These are phyloP conservation scores for Epipyxis sp. DNA, from an alignment of 108 stramenopile genomes.

Conservation along the genomic window DNA sequence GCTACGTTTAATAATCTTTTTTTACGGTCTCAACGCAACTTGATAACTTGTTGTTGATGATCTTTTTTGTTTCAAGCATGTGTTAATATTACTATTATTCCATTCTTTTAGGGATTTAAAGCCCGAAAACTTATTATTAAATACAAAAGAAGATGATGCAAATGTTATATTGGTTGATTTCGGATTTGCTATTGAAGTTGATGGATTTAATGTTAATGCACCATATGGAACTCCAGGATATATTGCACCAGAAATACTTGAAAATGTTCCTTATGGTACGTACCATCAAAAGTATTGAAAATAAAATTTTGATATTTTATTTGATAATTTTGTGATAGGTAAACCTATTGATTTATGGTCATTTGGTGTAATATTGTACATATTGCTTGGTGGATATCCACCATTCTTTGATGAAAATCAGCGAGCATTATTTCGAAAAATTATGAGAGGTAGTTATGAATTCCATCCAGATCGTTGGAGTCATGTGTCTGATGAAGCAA, in stretches of 20 bases:
- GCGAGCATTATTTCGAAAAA: slow-evolving; percentile 35
- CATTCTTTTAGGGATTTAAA: slow-evolving; percentile 75
- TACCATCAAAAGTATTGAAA: background rate
- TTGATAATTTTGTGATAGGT: slow-evolving; percentile 42
- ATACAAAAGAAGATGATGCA: slow-evolving; percentile 64
- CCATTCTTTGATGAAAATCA: slow-evolving; percentile 45
- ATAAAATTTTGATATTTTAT: background rate
- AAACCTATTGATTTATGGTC: slow-evolving; percentile 37
- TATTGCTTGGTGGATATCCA: slow-evolving; percentile 52
- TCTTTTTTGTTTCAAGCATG: too few relatives aligned
- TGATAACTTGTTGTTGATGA: too few relatives aligned
- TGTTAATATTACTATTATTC: too few relatives aligned
- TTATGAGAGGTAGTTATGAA: slow-evolving; percentile 41
- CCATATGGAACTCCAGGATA: slow-evolving; percentile 19
- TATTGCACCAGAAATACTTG: slow-evolving; percentile 17
- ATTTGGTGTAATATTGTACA: slow-evolving; percentile 55
- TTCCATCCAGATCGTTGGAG: slow-evolving; percentile 45
- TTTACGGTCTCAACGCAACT: too few relatives aligned
- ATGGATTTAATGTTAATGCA: slow-evolving; percentile 33
- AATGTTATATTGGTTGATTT: slow-evolving; percentile 82
- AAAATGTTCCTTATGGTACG: background rate
- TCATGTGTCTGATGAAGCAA: slow-evolving; percentile 41
- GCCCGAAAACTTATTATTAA: slow-evolving; percentile 80
- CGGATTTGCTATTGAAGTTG: slow-evolving; percentile 78
- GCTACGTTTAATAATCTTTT: too few relatives aligned